A percentile compares a stretch with the other conserved stretches of the same genome.
These are phyloP conservation scores for Cyanidiococcus yangmingshanensis DNA, from an alignment of 23 red algal species.

Conservation along the genomic window DNA sequence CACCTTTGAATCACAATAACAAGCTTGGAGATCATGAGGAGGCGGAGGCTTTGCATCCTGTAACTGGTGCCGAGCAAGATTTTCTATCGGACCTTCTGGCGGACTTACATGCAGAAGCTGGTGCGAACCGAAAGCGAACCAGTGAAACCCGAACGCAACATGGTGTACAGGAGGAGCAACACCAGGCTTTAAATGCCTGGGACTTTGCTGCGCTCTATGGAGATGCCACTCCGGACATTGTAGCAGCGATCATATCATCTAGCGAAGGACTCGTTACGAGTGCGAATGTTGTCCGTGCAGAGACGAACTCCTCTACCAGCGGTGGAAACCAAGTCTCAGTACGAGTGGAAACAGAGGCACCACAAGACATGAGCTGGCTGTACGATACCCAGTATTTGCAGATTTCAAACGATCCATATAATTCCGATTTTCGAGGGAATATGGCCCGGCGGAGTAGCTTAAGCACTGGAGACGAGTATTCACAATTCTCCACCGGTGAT, in stretches of 20 bases:
- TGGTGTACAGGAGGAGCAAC: not conserved
- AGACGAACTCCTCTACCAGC: not conserved
- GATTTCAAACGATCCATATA: not conserved
- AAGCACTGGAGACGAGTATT: not conserved
- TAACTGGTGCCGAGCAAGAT: no score
- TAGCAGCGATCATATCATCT: not conserved
- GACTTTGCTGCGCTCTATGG: slow-evolving; percentile 9
- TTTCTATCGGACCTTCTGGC: slow-evolving; percentile 9
- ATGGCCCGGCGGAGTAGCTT: not conserved
- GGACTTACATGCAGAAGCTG: slow-evolving; percentile 8
- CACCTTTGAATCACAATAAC: no score
- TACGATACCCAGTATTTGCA: not conserved
- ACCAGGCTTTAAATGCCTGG: not conserved
- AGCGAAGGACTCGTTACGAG: not conserved
- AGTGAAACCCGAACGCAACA: not conserved
- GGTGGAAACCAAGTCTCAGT: not conserved
- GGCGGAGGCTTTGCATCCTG: no score
- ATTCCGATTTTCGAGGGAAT: not conserved
- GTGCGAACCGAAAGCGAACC: not conserved
- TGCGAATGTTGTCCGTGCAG: not conserved
- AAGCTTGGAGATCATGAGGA: no score
- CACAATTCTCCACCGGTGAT: not conserved
- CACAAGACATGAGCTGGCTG: not conserved
- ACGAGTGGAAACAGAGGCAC: not conserved
- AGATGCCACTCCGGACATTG: slow-evolving; percentile 6